A percentile compares a stretch with the other conserved stretches of the same genome.
Evolutionary conservation across 257 asterid species (phyloP).

Genomic region (Fraxinus quadrangulata): DNA sequence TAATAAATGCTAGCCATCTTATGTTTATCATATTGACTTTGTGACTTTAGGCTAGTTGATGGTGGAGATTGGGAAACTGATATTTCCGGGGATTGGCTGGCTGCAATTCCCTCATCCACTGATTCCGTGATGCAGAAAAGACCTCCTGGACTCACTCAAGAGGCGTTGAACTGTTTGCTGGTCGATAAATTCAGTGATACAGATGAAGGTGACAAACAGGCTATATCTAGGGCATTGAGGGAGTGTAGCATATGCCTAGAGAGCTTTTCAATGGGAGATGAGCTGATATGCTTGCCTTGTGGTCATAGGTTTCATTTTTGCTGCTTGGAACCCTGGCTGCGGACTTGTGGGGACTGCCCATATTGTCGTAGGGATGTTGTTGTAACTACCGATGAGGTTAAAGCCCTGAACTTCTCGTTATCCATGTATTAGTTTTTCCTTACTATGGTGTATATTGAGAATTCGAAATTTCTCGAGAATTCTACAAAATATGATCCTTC

Average conservation of each 20-base stretch:
- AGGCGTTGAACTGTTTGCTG: slow-evolving; percentile 50
- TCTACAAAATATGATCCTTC: too few species aligned
- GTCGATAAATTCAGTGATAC: slow-evolving; percentile 41
- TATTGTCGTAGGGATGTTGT: slow-evolving; percentile 66
- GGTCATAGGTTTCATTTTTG: slow-evolving; percentile 69
- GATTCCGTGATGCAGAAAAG: slow-evolving; percentile 38
- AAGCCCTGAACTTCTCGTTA: slow-evolving; percentile 13
- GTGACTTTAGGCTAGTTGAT: slow-evolving; percentile 55
- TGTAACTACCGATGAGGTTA: slow-evolving; percentile 22
- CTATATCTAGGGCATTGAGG: slow-evolving; percentile 28
- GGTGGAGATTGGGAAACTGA: slow-evolving; percentile 68
- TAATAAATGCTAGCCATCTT: background rate
- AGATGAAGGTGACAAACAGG: slow-evolving; percentile 33
- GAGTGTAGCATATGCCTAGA: slow-evolving; percentile 77
- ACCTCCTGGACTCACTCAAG: slow-evolving; percentile 73
- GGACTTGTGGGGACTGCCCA: slow-evolving; percentile 86
- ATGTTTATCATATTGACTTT: background rate
- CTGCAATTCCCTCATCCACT: slow-evolving; percentile 35
- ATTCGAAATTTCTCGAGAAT: too few species aligned
- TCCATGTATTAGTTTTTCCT: slow-evolving; percentile 18
- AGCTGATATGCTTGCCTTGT: slow-evolving; percentile 62
- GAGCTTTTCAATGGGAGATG: slow-evolving; percentile 67
- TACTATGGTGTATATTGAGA: background rate
- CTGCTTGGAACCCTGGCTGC: slow-evolving; percentile 82
- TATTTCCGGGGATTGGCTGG: slow-evolving; percentile 45